phyloP scores from a whole-genome alignment of 176 grass and related monocot genomes.

The Thinopyrum elongatum region DNA sequence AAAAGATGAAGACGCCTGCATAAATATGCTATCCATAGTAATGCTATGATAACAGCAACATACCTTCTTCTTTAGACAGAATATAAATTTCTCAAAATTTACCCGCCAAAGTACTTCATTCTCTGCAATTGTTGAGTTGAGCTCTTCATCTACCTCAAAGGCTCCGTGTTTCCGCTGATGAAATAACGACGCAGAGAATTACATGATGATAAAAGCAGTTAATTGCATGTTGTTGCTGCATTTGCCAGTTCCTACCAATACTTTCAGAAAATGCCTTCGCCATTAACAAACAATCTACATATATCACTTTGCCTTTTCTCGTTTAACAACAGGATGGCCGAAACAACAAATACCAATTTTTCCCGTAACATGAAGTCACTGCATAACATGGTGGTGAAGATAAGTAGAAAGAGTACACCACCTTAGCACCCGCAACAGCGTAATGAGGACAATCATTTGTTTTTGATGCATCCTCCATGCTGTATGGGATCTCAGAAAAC shows the following conservation, averaged over 20 bases:
- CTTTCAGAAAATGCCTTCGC: background rate
- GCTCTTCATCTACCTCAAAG: slow-evolving; percentile 71
- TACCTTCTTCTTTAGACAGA: slow-evolving; percentile 89
- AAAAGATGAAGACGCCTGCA: background rate
- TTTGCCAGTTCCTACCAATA: background rate
- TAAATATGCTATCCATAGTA: background rate
- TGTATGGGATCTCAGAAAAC: slow-evolving; percentile 78
- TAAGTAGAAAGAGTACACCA: slow-evolving; percentile 27
- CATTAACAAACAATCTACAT: slow-evolving; percentile 16
- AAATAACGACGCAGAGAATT: slow-evolving; percentile 12
- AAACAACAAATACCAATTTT: slow-evolving; percentile 23
- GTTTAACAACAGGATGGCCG: slow-evolving; percentile 18
- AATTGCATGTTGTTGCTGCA: slow-evolving; percentile 25
- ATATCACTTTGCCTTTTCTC: background rate
- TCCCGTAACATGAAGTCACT: background rate
- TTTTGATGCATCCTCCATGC: slow-evolving; percentile 30
- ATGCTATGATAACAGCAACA: slow-evolving; percentile 8
- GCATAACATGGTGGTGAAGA: background rate
- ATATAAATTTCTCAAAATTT: slow-evolving; percentile 82
- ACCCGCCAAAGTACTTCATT: slow-evolving; percentile 84
- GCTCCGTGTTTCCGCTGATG: slow-evolving; percentile 71
- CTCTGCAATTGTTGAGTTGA: slow-evolving; percentile 59
- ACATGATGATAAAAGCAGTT: slow-evolving; percentile 29
- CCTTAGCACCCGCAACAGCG: slow-evolving; percentile 59
- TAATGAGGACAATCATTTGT: slow-evolving; percentile 27